Base-by-base conservation (phyloP, 371 early-diverging fungal genomes). In the Apophysomyces elegans region DNA sequence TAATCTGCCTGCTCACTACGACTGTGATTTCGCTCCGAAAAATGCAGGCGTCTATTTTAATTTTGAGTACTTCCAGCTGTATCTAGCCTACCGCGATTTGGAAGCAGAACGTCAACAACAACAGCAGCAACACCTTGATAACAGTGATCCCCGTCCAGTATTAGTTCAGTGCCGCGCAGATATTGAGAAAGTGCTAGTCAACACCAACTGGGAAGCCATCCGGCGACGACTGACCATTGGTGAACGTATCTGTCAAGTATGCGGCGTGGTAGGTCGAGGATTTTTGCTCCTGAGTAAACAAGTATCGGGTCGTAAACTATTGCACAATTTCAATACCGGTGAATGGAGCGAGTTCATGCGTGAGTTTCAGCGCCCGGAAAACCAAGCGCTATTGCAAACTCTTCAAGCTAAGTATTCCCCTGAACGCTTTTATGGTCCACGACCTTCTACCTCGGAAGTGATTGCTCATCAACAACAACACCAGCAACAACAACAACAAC, bases 151-250 rank as follows among this genome's bases (percentile, higher is more conserved):
- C 1, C 65, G 80, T 21, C 72, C 80, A 7, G 65, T 80, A 16
- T 12, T 77, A 39, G 74, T 73, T 0, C 83, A 83, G 59, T 78
- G 77, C 26, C 78, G 83, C 11, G 62, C 79, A 7, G 83, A 83
- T n/a, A 75, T 83, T 36, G 83, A 83, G 64, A 76, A 75, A 36
- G 73, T 78, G 1, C 63, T 83, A 7, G 77, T 76, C 8, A 83
- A 67, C 58, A 83, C 80, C 21, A 83, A 83, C 37, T 83, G 83
- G 83, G 83, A 83, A 62, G 83, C 83, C 5, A 80, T 83, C 46
- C 80, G 83, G 12, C 72, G 83, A 56, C 77, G 83, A 21, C 57
- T 83, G 58, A 83, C 83, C 0, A 83, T 83, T 63, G 83, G 83
- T 13, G 83, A 83, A 37, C 77, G 83, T 41, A 80, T 83, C 47